phyloP scores from a whole-genome alignment of 495 filamentous ascomycete genomes.

The Sabuloglossum arenarium region DNA sequence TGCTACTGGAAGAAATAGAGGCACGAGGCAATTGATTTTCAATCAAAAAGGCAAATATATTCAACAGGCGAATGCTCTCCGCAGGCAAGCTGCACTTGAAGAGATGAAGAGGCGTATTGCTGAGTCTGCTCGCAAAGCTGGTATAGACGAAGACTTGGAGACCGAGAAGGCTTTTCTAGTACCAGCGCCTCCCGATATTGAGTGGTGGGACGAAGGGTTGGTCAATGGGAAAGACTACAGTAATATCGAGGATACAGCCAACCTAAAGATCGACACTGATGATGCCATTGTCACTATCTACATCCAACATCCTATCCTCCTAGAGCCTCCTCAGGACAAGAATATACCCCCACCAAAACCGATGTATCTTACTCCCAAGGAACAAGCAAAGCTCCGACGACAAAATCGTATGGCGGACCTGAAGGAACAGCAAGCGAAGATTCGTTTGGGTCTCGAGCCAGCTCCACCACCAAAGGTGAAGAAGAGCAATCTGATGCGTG shows the following conservation, averaged over 20 bases:
- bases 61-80: constrained; percentile 68
- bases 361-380: constrained; percentile 78
- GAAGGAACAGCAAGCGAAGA: constrained; percentile 93
- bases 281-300: constrained; percentile 78
- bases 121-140: constrained; percentile 59
- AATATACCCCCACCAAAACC: constrained; percentile 60
- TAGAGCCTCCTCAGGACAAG: constrained; percentile 80
- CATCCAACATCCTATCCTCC: constrained; percentile 81
- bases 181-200: constrained; percentile 63
- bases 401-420: constrained; percentile 78
- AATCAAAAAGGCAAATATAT: constrained; percentile 97
- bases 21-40: constrained; percentile 61
- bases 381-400: constrained; percentile 77
- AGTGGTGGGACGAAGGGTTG: constrained; percentile 96
- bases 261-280: constrained; percentile 50
- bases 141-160: constrained; percentile 78
- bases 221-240: constrained; percentile 54
- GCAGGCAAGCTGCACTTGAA: constrained; percentile 73
- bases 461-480: constrained; percentile 88
- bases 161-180: constrained; percentile 76
- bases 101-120: constrained; percentile 87
- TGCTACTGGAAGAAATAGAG: constrained; percentile 37
- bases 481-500: constrained; percentile 89
- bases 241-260: constrained; percentile 36
- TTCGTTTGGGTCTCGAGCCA: constrained; percentile 69